phyloP scores from a whole-genome alignment of 495 filamentous ascomycete species.

The Xylaria longipes region DNA sequence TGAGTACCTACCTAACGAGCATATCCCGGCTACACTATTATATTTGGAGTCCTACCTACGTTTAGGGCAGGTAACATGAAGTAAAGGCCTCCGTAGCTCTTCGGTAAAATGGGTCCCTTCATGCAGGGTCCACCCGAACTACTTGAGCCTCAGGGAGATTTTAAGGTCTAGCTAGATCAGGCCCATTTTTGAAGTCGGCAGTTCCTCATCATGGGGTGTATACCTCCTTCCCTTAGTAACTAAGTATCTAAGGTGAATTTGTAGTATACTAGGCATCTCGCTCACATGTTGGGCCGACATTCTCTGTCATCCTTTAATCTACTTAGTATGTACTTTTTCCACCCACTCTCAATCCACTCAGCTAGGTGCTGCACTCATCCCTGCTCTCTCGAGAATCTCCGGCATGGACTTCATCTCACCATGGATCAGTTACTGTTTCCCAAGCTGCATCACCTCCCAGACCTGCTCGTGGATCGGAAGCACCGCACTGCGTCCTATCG shows the following conservation, averaged over 20 bases:
- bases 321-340: too few species aligned
- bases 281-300: too few species aligned
- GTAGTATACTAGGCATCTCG: too few species aligned
- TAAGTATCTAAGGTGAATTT: too few species aligned
- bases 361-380: background rate
- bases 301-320: too few species aligned
- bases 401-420: constrained; percentile 25
- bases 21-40: background rate
- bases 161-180: constrained; percentile 1
- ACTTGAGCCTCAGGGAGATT: constrained; percentile 14
- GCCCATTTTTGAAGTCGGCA: background rate
- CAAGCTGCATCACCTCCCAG: constrained; percentile 18
- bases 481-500: constrained; percentile 59
- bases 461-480: background rate
- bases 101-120: background rate
- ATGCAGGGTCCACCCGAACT: constrained; percentile 1
- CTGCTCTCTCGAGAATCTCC: background rate
- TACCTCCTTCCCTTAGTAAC: too few species aligned
- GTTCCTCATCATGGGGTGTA: too few species aligned
- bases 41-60: background rate
- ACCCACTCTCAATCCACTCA: background rate
- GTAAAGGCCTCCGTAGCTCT: background rate
- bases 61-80: background rate
- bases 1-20: background rate
- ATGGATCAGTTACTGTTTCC: constrained; percentile 9